Percentiles rank a stretch among this genome's conserved stretches.
Conservation (phyloP, 23 red algal species). For the Chondrus crispus region DNA sequence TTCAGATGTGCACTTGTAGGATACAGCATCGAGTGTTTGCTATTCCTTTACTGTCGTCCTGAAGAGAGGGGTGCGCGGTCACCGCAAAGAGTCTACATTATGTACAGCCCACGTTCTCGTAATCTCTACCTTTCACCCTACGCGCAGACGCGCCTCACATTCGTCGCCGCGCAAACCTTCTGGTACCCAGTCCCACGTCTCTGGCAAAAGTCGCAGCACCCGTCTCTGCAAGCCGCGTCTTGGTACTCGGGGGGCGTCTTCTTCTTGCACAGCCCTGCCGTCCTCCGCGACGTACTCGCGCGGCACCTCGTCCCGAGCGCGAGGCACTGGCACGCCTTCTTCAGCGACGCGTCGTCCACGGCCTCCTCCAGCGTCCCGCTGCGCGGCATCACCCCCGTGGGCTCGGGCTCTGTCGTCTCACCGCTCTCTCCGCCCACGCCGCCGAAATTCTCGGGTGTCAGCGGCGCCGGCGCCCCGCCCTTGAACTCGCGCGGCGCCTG, state of each 20-base stretch:
- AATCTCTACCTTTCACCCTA: too few relatives aligned
- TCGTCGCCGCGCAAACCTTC: not conserved
- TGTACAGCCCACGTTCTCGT: too few relatives aligned
- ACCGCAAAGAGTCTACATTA: too few relatives aligned
- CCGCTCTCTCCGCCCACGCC: not conserved
- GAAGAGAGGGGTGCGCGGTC: too few relatives aligned
- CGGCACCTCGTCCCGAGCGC: not conserved
- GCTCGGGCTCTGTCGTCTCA: not conserved
- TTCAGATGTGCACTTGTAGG: too few relatives aligned
- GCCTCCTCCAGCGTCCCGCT: not conserved
- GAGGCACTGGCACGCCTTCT: not conserved
- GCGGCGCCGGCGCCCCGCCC: not conserved
- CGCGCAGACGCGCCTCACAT: not conserved
- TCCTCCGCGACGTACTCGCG: not conserved
- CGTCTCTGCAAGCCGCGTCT: not conserved
- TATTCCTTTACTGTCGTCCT: too few relatives aligned
- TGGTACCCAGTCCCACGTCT: not conserved
- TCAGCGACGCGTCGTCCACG: not conserved
- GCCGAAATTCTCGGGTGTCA: conserved; percentile 29
- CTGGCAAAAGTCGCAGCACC: not conserved
- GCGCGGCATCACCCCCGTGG: too few relatives aligned
- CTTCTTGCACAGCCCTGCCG: not conserved
- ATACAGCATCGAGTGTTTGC: too few relatives aligned
- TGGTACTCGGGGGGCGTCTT: not conserved
- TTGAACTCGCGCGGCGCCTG: conserved; percentile 34